phyloP scores from a whole-genome alignment of 345 rosid species.

The Syzygium aqueum region DNA sequence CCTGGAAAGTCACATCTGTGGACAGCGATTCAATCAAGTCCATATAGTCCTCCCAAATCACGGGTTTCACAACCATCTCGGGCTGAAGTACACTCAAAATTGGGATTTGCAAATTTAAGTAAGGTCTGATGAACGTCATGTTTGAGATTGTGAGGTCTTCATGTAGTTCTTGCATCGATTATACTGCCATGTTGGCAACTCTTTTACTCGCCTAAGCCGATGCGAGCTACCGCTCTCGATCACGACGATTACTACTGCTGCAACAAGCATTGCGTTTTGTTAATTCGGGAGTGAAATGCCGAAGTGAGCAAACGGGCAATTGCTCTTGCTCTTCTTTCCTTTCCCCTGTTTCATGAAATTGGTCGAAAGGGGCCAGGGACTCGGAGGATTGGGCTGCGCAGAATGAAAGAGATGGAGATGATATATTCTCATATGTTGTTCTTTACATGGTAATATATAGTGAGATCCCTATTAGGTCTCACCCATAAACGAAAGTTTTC shows the following conservation, averaged over 20 bases:
- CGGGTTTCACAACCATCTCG: neutral
- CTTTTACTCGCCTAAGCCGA: neutral
- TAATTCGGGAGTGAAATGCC: neutral
- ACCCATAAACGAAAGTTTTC: neutral
- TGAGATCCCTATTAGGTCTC: neutral
- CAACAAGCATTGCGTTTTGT: neutral
- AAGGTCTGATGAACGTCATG: neutral
- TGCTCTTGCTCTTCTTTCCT: neutral
- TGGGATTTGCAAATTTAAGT: neutral
- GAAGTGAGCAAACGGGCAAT: neutral
- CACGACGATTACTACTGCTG: neutral
- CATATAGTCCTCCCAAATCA: neutral
- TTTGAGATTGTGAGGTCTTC: neutral
- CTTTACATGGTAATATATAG: neutral
- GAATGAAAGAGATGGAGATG: neutral
- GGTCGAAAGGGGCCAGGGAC: neutral
- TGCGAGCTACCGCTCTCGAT: neutral
- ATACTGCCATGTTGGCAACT: neutral
- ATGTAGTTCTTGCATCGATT: neutral
- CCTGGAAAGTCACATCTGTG: neutral
- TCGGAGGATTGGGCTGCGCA: neutral
- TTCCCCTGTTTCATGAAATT: neutral
- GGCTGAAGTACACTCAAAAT: neutral
- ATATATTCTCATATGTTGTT: neutral
- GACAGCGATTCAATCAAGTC: neutral